Base-by-base conservation (phyloP, 768 basidiomycete species). In the Stropharia rugosoannulata region DNA sequence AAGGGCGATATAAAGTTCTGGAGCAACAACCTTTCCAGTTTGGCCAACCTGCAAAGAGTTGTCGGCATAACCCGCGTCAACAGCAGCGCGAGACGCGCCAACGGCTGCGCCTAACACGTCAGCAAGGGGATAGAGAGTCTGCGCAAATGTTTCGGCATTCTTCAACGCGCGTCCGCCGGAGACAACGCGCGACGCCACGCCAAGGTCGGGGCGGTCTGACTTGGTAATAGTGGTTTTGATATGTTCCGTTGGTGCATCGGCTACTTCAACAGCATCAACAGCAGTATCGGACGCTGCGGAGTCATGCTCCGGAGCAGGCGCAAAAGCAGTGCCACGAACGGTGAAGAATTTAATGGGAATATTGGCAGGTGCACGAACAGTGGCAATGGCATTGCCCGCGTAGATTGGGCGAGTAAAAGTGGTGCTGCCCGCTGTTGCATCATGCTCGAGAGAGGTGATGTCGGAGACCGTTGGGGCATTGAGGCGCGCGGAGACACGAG, bases 41-140 rank as follows among this genome's bases (percentile, higher is more conserved):
- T 99, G 97, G 19, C 97, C 97, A n/a, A 99, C 97, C 72, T 99
- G 97, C 49, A 98, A 68, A 4, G 93, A 95, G 73, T 98, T 98
- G 71, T 98, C 97, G 27, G 93, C 94, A 66, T 98, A 98, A 1
- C 97, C 97, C 25, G 95, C 93, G 70, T 99, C 97, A 15, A 99
- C 97, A 3, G 97, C 97, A 5, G 97, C 97, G 51, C 97, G 86
- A 16, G 93, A 95, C n/a, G 97, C 97, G 56, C 97, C 97, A 57
- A 99, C 91, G 27, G 96, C 96, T 8, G 97, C 97, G 39, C 93
- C 93, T 18, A 99, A 80, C 1, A 80, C 86, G 67, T 98, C 97
- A 2, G 96, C 97, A 15, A 98, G 83, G 0, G 97, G 97, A 64
- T 94, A 88, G 37, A 98, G 75, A 9, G 88, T 89, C 29, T 80